Evolutionary conservation across 768 basidiomycete genomes (phyloP).

Genomic region (Termitomyces sp.): DNA sequence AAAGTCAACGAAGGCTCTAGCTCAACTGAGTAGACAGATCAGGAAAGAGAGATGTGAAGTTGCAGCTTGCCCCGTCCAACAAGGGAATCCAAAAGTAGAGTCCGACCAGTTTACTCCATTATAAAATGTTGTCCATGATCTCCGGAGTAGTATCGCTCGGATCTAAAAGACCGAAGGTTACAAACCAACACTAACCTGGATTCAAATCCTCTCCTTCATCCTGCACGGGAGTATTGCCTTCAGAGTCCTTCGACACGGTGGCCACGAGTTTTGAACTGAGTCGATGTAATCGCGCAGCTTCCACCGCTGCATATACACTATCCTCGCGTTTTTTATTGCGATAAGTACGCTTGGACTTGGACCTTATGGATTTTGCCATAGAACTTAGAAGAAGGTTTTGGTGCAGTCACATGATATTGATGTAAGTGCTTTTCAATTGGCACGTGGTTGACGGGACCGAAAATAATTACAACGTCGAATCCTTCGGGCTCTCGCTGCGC

Average conservation of each 20-base stretch:
- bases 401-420: too few species aligned
- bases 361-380: slow-evolving; percentile 83
- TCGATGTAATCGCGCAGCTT: slow-evolving; percentile 71
- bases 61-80: slow-evolving; percentile 9
- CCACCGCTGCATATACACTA: slow-evolving; percentile 70
- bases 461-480: background rate
- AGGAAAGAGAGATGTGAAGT: slow-evolving; percentile 27
- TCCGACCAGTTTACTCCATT: slow-evolving; percentile 5
- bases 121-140: slow-evolving; percentile 32
- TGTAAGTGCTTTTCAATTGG: too few species aligned
- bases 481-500: background rate
- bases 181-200: slow-evolving; percentile 67
- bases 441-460: slow-evolving; percentile 8
- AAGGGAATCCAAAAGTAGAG: slow-evolving; percentile 5
- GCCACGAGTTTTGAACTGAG: slow-evolving; percentile 60
- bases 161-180: slow-evolving; percentile 53
- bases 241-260: slow-evolving; percentile 35
- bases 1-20: slow-evolving; percentile 34
- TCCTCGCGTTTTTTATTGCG: slow-evolving; percentile 71
- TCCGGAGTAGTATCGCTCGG: slow-evolving; percentile 49
- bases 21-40: slow-evolving; percentile 22
- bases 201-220: slow-evolving; percentile 31
- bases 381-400: slow-evolving; percentile 7
- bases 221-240: slow-evolving; percentile 26
- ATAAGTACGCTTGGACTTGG: slow-evolving; percentile 75